Evolutionary conservation across 768 basidiomycete genomes (phyloP), one percentile per base, ranked within the genome.

Genomic region (Panellus pusillus): DNA sequence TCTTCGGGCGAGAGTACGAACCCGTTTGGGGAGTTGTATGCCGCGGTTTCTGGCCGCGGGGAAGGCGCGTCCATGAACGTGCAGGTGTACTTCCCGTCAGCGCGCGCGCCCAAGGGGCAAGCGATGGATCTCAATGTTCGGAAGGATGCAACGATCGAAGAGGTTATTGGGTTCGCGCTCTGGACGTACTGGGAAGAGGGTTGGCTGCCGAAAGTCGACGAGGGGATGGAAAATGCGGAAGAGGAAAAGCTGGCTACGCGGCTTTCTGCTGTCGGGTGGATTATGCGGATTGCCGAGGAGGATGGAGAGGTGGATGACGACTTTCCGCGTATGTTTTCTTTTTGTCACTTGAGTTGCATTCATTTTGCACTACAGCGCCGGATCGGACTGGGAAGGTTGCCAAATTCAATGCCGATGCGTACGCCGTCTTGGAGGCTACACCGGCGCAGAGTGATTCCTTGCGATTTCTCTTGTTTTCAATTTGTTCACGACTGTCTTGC

Each of bases 231-330:
- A 32, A 79, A 76, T 4, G 82, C 83, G 56, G 80, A 83, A 24
- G 87, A 91, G 57, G 78, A 81, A 31, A 83, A 79, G 62, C 75
- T 81, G 70, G 72, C 74, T 15, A 76, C 76, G 1, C 76, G 72
- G 58, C 73, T 92, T 44, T 87, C 84, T 41, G 89, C 91, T 0
- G 76, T 90, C 4, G 93, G 92, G 1, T 99, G 97, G 96, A 86
- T 92, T 36, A 68, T 99, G 71, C 76, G 93, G 54, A 93, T 98
- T 50, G 91, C 93, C 1, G 97, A 99, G 63, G 91, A 94, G 41
- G 95, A 98, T 67, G 97, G 97, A 14, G 96, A 98, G 68, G 93
- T 98, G 1, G 97, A 99, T 66, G 97, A 98, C 67, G 97, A 99
- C 72, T 98, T 95, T 66, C 97, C 96, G 19, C 90, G 95, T 96